Evolutionary conservation across 2,329 filamentous ascomycete species (phyloP).

Genomic region (Ascochyta koolunga): DNA sequence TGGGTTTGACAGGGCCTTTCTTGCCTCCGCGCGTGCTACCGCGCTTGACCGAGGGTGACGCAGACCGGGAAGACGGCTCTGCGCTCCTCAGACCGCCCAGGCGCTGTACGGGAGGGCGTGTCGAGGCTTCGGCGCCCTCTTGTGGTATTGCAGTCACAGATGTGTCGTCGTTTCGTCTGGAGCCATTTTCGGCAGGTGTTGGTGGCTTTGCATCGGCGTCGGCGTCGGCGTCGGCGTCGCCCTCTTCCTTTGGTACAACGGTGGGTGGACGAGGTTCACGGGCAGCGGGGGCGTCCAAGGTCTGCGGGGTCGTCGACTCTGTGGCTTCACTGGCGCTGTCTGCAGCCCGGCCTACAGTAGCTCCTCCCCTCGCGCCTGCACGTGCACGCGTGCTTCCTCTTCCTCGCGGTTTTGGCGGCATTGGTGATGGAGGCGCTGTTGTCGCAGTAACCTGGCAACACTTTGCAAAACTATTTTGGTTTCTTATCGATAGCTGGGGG

Average conservation of each 20-base stretch:
- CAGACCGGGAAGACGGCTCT: slow-evolving; percentile 37
- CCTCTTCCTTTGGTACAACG: slow-evolving; percentile 30
- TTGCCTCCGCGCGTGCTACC: slow-evolving; percentile 36
- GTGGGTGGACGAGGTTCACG: slow-evolving; percentile 1
- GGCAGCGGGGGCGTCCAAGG: slow-evolving; percentile 16
- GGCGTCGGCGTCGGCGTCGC: slow-evolving; percentile 19
- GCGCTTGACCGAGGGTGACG: slow-evolving; percentile 38
- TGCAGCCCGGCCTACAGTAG: slow-evolving; percentile 17
- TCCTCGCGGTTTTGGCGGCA: slow-evolving; percentile 43
- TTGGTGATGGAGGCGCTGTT: slow-evolving; percentile 19
- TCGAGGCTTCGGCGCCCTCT: slow-evolving; percentile 24
- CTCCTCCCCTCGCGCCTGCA: slow-evolving; percentile 29
- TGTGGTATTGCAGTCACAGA: slow-evolving; percentile 23
- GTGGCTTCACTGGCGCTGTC: slow-evolving; percentile 19
- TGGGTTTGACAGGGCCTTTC: slow-evolving; percentile 44
- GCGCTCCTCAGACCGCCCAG: slow-evolving; percentile 38
- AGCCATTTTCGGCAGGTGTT: slow-evolving; percentile 14
- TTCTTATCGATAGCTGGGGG: slow-evolving; percentile 39
- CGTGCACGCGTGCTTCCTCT: slow-evolving; percentile 30
- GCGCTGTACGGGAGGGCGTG: slow-evolving; percentile 33
- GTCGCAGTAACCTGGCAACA: slow-evolving; percentile 16
- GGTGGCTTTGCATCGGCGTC: slow-evolving; percentile 22
- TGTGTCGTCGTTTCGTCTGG: slow-evolving; percentile 22
- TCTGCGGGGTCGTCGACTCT: slow-evolving; percentile 24
- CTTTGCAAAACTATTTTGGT: slow-evolving; percentile 24